Evolutionary conservation across 2,329 filamentous ascomycete species (phyloP).

Genomic region (Penicillium hordei): DNA sequence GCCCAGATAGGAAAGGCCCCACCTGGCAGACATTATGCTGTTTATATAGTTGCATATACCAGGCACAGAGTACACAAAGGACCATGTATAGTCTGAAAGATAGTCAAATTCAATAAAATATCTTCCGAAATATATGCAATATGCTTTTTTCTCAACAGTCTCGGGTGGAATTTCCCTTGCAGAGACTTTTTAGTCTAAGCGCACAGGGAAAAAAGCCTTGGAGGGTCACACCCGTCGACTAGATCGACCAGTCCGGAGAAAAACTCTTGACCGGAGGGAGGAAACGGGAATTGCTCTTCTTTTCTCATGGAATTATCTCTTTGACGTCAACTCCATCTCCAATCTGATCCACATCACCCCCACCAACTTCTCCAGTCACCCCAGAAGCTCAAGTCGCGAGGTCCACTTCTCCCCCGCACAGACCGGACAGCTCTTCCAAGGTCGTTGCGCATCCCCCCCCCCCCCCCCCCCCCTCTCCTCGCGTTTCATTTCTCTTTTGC

Average conservation of each 20-base stretch:
- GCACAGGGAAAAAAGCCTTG: neutral
- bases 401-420: conserved; percentile 25
- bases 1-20: too few species aligned
- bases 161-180: conserved; percentile 9
- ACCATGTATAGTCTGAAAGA: neutral
- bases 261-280: conserved; percentile 6
- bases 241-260: conserved; percentile 6
- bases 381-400: conserved; percentile 4
- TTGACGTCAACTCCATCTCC: neutral
- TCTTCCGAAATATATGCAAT: neutral
- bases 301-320: neutral
- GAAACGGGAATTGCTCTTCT: conserved; percentile 2
- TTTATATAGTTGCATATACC: too few species aligned
- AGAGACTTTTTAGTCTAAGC: conserved; percentile 3
- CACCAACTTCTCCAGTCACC: conserved; percentile 1
- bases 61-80: neutral
- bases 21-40: too few species aligned
- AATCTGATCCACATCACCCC: neutral
- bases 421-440: conserved; percentile 23
- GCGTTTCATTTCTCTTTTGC: conserved; percentile 6
- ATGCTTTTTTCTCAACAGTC: neutral
- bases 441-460: conserved; percentile 8
- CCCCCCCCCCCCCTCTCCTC: conserved; percentile 5
- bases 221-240: neutral
- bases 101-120: neutral